Conservation (phyloP, 805 yeast species). For the Candida maltosa region DNA sequence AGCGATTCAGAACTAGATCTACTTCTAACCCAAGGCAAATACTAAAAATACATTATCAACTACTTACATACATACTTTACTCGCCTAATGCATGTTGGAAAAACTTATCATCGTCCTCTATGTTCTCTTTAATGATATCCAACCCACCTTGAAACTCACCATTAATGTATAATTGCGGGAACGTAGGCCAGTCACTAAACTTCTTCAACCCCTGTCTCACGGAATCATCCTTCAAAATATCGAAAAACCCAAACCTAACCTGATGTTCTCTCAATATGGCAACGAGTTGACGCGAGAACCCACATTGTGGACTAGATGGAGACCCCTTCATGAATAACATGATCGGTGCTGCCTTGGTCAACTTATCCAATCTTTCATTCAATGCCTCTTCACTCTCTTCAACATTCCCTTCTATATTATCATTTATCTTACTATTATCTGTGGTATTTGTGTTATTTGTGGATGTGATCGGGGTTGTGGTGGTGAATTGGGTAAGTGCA, state of each 20-base stretch:
- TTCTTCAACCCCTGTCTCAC: conserved; percentile 92
- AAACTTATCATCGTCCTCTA: conserved; percentile 88
- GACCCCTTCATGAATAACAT: conserved; percentile 99
- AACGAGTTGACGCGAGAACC: conserved; percentile 93
- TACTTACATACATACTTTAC: no score
- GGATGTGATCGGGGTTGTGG: conserved; percentile 1
- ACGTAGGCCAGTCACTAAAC: conserved; percentile 98
- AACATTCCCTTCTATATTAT: conserved; percentile 15
- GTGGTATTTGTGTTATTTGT: conserved; percentile 7
- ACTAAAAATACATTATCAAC: conserved; percentile 1
- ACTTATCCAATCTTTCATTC: conserved; percentile 71
- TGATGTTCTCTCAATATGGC: conserved; percentile 93
- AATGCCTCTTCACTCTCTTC: conserved; percentile 78
- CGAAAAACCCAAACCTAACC: conserved; percentile 95
- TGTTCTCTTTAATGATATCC: conserved; percentile 88
- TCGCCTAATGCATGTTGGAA: conserved; percentile 57
- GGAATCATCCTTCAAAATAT: conserved; percentile 89
- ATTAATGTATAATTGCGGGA: conserved; percentile 90
- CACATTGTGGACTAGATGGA: conserved; percentile 97
- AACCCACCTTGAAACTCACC: conserved; percentile 98
- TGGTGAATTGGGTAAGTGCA: conserved; percentile 63
- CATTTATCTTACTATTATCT: no score
- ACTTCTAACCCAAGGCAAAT: conserved; percentile 27
- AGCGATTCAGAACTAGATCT: conserved; percentile 45
- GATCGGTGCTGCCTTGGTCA: conserved; percentile 93